Evolutionary conservation across 2,329 filamentous ascomycete species (phyloP).

Genomic region (Aspergillus jensenii): DNA sequence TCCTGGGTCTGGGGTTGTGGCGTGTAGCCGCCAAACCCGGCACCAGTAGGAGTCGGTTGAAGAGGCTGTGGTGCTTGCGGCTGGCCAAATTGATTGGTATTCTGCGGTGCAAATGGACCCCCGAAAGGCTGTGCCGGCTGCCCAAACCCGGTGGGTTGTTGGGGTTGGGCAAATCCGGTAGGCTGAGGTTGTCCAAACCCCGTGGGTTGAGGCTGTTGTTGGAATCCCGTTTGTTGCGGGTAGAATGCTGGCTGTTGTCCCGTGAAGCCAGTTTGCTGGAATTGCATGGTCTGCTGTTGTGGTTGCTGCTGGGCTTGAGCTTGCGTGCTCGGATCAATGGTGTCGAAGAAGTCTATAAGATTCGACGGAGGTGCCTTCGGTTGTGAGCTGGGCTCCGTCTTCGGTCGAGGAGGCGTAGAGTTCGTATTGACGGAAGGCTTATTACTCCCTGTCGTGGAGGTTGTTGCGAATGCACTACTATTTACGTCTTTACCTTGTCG

Average conservation of each 20-base stretch:
- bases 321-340: slow-evolving; percentile 86
- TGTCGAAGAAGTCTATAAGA: slow-evolving; percentile 92
- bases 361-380: slow-evolving; percentile 56
- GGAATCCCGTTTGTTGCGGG: slow-evolving; percentile 34
- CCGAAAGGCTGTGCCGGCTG: slow-evolving; percentile 23
- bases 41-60: slow-evolving; percentile 66
- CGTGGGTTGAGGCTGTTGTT: slow-evolving; percentile 36
- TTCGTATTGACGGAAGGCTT: slow-evolving; percentile 30
- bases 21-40: slow-evolving; percentile 81
- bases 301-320: slow-evolving; percentile 54
- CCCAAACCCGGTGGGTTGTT: slow-evolving; percentile 37
- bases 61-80: slow-evolving; percentile 46
- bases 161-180: slow-evolving; percentile 17
- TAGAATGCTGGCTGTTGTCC: slow-evolving; percentile 22
- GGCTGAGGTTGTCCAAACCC: slow-evolving; percentile 24
- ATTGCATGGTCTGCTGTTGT: slow-evolving; percentile 39
- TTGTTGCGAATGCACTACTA: slow-evolving; percentile 32
- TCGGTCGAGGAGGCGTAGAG: slow-evolving; percentile 22
- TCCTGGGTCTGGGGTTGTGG: slow-evolving; percentile 63
- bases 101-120: slow-evolving; percentile 26
- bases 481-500: slow-evolving; percentile 68
- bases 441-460: slow-evolving; percentile 14
- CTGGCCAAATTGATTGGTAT: slow-evolving; percentile 39
- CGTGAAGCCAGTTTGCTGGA: slow-evolving; percentile 35
- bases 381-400: slow-evolving; percentile 31